Evolutionary conservation across 164 flowering plant species (phyloP), one percentile per base, ranked within the genome.

Genomic region (Hamamelis virginiana): DNA sequence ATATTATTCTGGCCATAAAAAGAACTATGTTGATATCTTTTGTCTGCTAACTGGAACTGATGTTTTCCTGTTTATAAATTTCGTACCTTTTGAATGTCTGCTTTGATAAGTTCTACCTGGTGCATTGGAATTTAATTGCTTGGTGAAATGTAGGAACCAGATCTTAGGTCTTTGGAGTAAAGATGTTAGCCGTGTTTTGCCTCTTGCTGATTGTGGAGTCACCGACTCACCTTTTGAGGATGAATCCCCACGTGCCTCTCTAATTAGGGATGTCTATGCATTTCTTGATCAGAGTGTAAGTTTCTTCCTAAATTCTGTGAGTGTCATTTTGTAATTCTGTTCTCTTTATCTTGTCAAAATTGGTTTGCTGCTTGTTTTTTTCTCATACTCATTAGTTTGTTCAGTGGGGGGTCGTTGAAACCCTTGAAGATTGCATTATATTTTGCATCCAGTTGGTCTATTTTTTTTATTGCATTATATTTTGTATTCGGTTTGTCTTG

Each of bases 211-310:
- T 53, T 96, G 97, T 81, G 99, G 98, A 28, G 84, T 88, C 33
- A 65, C 80, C 56, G 86, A 81, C 52, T 75, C 52, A 61, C 81
- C 87, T 67, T 68, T 74, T 9, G 76, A 80, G 43, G 78, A 81
- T 80, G 97, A 90, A 73, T 65, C 79, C 14, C 80, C 83, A 25
- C 82, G 83, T 38, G 80, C 84, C 71, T 81, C 96, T 72, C 84
- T 96, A 60, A 80, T 84, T 57, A 85, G 98, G 76, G 91, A 91
- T 67, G 74, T 91, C 47, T 96, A 86, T 72, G 69, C 73, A 26
- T 96, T 96, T 83, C 96, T 96, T 50, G 96, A 96, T 80, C 90
- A 82, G 64, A 78, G 83, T 79, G 99, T 93, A 87, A 89, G 98
- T 82, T 67, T 64, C 73, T 11, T 25, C 45, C 28, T 33, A 19